Evolutionary conservation across 495 filamentous ascomycete species (phyloP), one percentile per base, ranked within the genome.

Genomic region (Xylaria sp.): DNA sequence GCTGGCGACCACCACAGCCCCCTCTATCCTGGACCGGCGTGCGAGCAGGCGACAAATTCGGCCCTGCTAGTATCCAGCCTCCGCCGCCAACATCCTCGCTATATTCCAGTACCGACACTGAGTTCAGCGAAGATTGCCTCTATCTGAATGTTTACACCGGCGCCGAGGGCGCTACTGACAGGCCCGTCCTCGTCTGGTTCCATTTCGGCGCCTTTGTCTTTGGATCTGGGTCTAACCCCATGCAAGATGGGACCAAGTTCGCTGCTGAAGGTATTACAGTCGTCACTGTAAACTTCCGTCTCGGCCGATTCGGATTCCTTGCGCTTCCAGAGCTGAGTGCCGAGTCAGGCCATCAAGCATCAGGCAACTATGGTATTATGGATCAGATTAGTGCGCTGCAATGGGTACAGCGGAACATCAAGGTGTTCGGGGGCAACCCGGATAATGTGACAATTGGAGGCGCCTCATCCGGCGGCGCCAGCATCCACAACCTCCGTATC

Each of bases 221-320:
- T 44, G 67, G 50, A 26, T 61, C 67, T 26, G 53, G 21, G 11
- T 19, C 67, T 4, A 29, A 68, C 24, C 65, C 65, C 24, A 68
- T 68, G 65, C 6, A 73, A 77, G 55, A 59, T 35, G 53, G 67
- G 26, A 6, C 41, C 5, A 61, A 61, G 9, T 26, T 61, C 1
- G 53, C 67, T 8, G 52, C 33, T 21, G 21, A 68, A n/a, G 65
- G 50, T 41, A 55, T 77, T 6, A 78, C 84, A 57, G 67, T 84
- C 9, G 82, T 84, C 1, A 77, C 76, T n/a, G 63, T 85, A 35
- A 84, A 84, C 74, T 90, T 89, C 71, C 85, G 88, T 15, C 73
- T 90, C 43, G 88, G 87, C 68, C 82, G 88, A 41, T 87, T 90
- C 70, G 85, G 87, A 31, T 90, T 88, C 68, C 85, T 88, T 1